Evolutionary conservation across 305 asterid genomes (phyloP).

Genomic region (Fraxinus nigra): DNA sequence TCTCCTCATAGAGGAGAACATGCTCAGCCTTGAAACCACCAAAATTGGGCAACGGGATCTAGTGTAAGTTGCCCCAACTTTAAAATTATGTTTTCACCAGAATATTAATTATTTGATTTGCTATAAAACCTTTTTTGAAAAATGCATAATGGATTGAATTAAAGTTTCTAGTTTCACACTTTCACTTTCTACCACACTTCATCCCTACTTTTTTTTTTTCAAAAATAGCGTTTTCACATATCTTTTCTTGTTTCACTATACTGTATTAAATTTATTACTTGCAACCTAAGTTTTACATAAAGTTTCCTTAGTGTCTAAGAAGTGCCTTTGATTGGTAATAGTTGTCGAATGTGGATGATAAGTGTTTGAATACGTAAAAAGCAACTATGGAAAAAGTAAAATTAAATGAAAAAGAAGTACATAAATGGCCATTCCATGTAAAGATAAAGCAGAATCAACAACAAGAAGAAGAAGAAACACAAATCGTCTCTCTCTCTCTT

Average conservation of each 20-base stretch:
- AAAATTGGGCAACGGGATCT: neutral
- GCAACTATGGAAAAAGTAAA: constrained; percentile 21
- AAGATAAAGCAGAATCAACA: neutral
- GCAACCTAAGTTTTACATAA: neutral
- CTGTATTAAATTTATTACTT: neutral
- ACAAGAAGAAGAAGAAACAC: constrained; percentile 17
- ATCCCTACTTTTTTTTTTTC: neutral
- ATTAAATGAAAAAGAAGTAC: neutral
- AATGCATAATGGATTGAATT: neutral
- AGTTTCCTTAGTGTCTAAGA: constrained; percentile 58
- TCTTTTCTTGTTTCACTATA: neutral
- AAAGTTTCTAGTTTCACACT: neutral
- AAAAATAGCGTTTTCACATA: neutral
- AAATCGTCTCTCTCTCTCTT: neutral
- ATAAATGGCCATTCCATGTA: constrained; percentile 10
- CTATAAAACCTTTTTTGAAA: neutral
- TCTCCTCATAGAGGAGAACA: neutral
- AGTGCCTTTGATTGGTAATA: constrained; percentile 31
- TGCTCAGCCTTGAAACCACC: neutral
- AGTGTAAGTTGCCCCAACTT: neutral
- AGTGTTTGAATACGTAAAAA: constrained; percentile 29
- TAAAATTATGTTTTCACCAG: neutral
- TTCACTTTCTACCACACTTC: neutral
- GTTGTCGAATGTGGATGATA: constrained; percentile 29
- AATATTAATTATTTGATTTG: neutral